These are phyloP conservation scores for Hyphopichia homilentoma DNA, from an alignment of 805 yeast genomes.

Conservation along the genomic window DNA sequence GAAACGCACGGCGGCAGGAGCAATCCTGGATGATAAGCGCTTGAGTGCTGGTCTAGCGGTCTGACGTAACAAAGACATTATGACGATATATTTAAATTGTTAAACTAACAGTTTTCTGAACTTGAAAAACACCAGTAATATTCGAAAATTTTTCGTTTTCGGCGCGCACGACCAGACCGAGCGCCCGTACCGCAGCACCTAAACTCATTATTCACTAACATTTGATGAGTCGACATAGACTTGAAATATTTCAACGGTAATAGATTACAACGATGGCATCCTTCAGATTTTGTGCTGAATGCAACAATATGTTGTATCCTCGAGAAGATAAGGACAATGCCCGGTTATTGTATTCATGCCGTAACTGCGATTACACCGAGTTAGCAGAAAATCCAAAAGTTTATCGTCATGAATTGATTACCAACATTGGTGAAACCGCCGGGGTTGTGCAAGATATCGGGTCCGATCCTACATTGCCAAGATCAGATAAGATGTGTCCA, in stretches of 20 bases:
- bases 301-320: conserved; percentile 98
- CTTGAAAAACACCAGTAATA: conserved; percentile 1
- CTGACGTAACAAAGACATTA: conserved; percentile 34
- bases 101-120: not conserved
- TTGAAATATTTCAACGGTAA: too few relatives aligned
- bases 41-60: conserved; percentile 35
- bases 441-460: conserved; percentile 97
- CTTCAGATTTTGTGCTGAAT: conserved; percentile 92
- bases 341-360: conserved; percentile 81
- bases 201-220: too few relatives aligned
- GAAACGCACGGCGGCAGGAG: conserved; percentile 34
- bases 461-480: conserved; percentile 94
- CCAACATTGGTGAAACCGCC: conserved; percentile 92
- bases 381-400: conserved; percentile 85
- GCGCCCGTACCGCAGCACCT: too few relatives aligned
- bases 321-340: conserved; percentile 83
- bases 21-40: conserved; percentile 23
- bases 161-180: conserved; percentile 6
- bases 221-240: too few relatives aligned
- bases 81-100: not conserved
- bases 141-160: not conserved
- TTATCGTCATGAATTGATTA: conserved; percentile 86
- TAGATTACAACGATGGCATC: conserved; percentile 79
- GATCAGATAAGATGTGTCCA: conserved; percentile 93
- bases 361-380: conserved; percentile 93